Base-by-base conservation (phyloP, 2,329 filamentous ascomycete genomes). In the Gaeumannomyces tritici region DNA sequence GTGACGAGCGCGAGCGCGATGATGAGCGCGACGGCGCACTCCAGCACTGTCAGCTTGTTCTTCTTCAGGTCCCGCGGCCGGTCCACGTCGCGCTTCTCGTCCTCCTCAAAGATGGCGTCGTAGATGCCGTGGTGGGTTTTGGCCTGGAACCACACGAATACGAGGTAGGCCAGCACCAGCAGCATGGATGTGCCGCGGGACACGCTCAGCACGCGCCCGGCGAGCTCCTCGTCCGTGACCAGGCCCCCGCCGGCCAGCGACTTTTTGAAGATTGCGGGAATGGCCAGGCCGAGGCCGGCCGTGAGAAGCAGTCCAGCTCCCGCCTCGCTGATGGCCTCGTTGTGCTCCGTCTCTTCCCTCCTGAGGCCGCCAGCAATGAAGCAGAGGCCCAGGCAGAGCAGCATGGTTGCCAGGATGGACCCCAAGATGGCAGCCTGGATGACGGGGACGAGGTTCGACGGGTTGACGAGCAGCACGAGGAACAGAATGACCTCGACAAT, bases 351-450 rank as follows among this genome's bases (percentile, higher is more conserved):
- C 66, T 89, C 84, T 7, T 89, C 80, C 35, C 87, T 83, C 62
- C 80, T 78, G 47, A 93, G 66, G 11, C 91, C 91, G 55, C 90
- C 90, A 27, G 86, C 82, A 65, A 93, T 85, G 77, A 96, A 96
- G 72, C 90, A 95, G 61, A 88, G 70, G 0, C 91, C 91, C 29
- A 96, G 75, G 67, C 91, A 96, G 1, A 96, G 79, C 57, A 96
- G 76, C 75, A 95, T 83, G 35, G 91, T 96, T 15, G 91, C 90
- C 42, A 96, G 74, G 57, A 96, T 89, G 0, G 90, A 93, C 47
- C 91, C 91, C 0, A 96, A 76, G 62, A 96, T 93, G 29, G 91
- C 91, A 61, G 90, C 90, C 70, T 91, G 85, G 68, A 96, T 90
- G 67, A 95, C 89, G n/a, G 82, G 79, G 64, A 88, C 86, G 72